Evolutionary conservation across 768 basidiomycete genomes (phyloP).

Genomic region (Suillus cothurnatus): DNA sequence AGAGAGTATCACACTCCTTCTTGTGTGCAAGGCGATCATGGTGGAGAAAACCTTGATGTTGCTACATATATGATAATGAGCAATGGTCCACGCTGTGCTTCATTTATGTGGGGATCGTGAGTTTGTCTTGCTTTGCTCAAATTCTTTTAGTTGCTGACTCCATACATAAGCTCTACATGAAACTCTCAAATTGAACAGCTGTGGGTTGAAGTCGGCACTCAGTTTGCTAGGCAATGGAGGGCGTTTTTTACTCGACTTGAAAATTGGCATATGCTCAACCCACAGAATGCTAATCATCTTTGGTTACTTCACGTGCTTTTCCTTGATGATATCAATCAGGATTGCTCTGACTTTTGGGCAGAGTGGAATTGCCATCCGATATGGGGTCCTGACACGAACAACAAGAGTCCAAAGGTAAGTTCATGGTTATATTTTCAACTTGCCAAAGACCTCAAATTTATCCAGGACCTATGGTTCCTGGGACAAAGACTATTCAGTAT

Average conservation of each 20-base stretch:
- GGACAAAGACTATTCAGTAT: conserved; percentile 16
- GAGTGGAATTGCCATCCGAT: conserved; percentile 41
- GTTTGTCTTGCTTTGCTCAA: background rate
- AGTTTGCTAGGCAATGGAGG: conserved; percentile 42
- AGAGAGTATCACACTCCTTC: conserved; percentile 21
- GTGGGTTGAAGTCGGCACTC: conserved; percentile 44
- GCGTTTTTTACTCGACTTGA: conserved; percentile 44
- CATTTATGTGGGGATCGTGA: conserved; percentile 35
- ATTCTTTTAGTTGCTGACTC: background rate
- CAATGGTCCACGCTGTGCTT: conserved; percentile 20
- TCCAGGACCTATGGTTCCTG: conserved; percentile 16
- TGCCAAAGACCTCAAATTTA: too few relatives aligned
- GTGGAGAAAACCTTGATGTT: conserved; percentile 32
- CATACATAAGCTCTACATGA: conserved; percentile 33
- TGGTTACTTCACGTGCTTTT: conserved; percentile 47
- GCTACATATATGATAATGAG: conserved; percentile 28
- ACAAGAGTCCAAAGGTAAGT: conserved; percentile 24
- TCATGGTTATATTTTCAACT: background rate
- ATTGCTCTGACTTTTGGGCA: conserved; percentile 1
- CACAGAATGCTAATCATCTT: conserved; percentile 33
- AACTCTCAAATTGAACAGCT: conserved; percentile 48
- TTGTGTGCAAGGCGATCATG: conserved; percentile 27
- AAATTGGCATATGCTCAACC: conserved; percentile 35
- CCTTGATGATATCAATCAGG: conserved; percentile 9
- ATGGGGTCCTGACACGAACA: conserved; percentile 21